Evolutionary conservation across 1,284 basidiomycete species (phyloP).

Genomic region (Leccinum pachyderme): DNA sequence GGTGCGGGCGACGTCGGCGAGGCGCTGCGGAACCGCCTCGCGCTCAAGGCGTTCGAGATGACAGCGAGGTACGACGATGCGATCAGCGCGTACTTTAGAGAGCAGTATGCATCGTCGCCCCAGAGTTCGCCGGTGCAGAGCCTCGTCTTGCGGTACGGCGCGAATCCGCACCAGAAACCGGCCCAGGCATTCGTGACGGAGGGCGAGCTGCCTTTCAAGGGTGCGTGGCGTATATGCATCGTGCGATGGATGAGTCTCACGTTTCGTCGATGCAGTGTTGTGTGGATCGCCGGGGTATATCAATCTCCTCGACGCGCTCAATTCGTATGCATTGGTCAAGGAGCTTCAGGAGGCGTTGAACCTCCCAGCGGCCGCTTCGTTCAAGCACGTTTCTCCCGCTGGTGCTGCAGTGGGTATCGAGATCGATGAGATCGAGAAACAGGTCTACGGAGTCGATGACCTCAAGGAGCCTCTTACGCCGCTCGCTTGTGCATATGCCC

Average conservation of each 20-base stretch:
- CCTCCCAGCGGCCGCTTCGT: constrained; percentile 95
- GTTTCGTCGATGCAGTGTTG: constrained; percentile 54
- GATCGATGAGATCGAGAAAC: constrained; percentile 84
- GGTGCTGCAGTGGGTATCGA: constrained; percentile 92
- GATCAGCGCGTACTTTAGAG: constrained; percentile 95
- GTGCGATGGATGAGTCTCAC: background rate
- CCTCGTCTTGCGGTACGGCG: constrained; percentile 90
- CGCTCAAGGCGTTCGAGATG: constrained; percentile 97
- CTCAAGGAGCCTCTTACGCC: constrained; percentile 87
- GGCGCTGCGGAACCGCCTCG: constrained; percentile 74
- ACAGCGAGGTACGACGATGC: constrained; percentile 95
- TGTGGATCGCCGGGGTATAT: constrained; percentile 98
- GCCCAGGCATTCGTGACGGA: constrained; percentile 94
- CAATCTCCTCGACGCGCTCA: constrained; percentile 97
- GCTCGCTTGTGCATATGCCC: constrained; percentile 91
- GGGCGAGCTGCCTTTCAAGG: constrained; percentile 92
- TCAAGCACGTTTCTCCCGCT: constrained; percentile 99
- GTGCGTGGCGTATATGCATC: constrained; percentile 40
- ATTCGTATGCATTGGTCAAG: constrained; percentile 95
- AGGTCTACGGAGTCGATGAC: constrained; percentile 97
- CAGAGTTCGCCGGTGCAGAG: constrained; percentile 78
- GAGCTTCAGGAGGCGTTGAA: constrained; percentile 86
- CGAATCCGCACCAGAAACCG: constrained; percentile 98
- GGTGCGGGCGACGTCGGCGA: constrained; percentile 64
- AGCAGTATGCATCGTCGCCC: constrained; percentile 87